phyloP scores from a whole-genome alignment of 768 basidiomycete species.

The Tricholoma matsutake region DNA sequence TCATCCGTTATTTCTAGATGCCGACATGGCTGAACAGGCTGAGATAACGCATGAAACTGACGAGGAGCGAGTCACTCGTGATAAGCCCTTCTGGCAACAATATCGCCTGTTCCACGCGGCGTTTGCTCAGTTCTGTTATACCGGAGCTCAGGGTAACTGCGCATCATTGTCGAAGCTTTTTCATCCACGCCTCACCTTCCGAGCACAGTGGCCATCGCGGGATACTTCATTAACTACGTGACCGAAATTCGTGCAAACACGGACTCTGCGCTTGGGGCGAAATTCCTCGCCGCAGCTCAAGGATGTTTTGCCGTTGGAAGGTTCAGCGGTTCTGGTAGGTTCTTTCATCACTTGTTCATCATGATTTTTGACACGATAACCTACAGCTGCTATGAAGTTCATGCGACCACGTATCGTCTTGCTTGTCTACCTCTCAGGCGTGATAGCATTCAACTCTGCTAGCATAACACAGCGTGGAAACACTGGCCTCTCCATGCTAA shows the following conservation, averaged over 20 bases:
- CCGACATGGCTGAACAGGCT: conserved; percentile 33
- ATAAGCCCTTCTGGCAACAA: conserved; percentile 27
- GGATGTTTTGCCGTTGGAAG: conserved; percentile 31
- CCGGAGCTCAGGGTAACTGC: conserved; percentile 28
- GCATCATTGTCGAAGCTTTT: not conserved
- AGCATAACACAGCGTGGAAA: conserved; percentile 29
- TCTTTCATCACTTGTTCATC: not conserved
- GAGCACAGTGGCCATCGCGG: conserved; percentile 26
- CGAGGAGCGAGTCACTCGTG: conserved; percentile 21
- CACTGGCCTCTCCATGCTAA: conserved; percentile 29
- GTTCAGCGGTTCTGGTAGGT: conserved; percentile 29
- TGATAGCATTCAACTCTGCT: conserved; percentile 28
- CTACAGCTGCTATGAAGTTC: conserved; percentile 25
- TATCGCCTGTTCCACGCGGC: conserved; percentile 30
- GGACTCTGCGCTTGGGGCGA: conserved; percentile 23
- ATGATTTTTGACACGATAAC: not conserved
- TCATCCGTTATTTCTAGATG: conserved; percentile 15
- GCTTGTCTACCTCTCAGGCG: conserved; percentile 24
- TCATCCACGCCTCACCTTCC: not conserved
- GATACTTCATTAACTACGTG: conserved; percentile 33
- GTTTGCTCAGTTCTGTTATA: conserved; percentile 32
- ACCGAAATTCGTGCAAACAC: conserved; percentile 26
- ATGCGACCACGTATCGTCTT: conserved; percentile 29
- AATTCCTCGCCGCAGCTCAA: conserved; percentile 31
- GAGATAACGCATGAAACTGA: conserved; percentile 29